phyloP scores from a whole-genome alignment of 805 yeast genomes.

The Candida silvicultrix region DNA sequence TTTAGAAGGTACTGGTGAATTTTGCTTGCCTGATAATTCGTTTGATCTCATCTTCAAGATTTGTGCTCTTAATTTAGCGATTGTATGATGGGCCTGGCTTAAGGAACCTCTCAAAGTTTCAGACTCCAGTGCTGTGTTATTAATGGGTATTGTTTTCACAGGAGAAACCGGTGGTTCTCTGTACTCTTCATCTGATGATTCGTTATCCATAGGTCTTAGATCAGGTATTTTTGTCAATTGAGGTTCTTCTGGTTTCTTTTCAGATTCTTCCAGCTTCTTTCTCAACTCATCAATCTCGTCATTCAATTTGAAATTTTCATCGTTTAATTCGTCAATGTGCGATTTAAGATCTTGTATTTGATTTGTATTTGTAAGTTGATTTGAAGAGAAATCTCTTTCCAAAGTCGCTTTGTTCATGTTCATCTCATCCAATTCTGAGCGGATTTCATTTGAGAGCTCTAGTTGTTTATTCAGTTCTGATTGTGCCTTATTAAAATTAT shows the following conservation, averaged over 20 bases:
- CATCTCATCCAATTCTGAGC: conserved; percentile 44
- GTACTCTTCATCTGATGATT: conserved; percentile 32
- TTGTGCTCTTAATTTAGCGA: conserved; percentile 47
- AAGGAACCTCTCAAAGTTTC: conserved; percentile 64
- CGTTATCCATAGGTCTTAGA: conserved; percentile 18
- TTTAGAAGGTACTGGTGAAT: conserved; percentile 12
- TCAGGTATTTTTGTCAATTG: conserved; percentile 14
- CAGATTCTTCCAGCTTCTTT: conserved; percentile 12
- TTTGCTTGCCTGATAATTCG: conserved; percentile 14
- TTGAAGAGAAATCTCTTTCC: conserved; percentile 30
- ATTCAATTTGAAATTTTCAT: conserved; percentile 59
- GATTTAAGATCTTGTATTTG: conserved; percentile 44
- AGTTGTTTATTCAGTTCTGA: conserved; percentile 34
- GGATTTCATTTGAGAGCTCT: conserved; percentile 29
- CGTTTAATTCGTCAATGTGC: conserved; percentile 55
- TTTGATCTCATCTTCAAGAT: conserved; percentile 20
- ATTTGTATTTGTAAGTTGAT: conserved; percentile 28
- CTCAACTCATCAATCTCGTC: conserved; percentile 27
- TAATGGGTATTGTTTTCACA: conserved; percentile 29
- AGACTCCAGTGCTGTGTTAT: conserved; percentile 45
- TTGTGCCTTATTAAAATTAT: conserved; percentile 33
- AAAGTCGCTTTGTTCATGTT: conserved; percentile 33
- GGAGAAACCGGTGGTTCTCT: conserved; percentile 31
- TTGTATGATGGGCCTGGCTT: conserved; percentile 55
- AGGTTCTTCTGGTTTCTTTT: conserved; percentile 10